These are phyloP conservation scores for Beauveria sp. DNA, from an alignment of 2,329 filamentous ascomycete species.

Conservation along the genomic window DNA sequence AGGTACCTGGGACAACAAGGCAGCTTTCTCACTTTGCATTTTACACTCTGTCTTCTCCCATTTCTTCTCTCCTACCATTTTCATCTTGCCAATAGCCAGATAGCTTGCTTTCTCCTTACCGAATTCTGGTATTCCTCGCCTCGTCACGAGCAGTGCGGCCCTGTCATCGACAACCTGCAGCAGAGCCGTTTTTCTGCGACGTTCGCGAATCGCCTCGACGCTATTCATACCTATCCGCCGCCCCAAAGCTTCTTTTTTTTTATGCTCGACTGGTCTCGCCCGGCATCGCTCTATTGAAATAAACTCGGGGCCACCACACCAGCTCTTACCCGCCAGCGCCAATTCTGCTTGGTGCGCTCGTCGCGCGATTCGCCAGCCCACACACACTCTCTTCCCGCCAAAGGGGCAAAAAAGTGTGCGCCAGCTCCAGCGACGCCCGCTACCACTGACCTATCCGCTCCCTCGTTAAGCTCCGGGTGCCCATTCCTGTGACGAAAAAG, in stretches of 20 bases:
- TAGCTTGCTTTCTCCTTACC: background rate
- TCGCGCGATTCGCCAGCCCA: conserved; percentile 4
- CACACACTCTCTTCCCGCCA: conserved; percentile 3
- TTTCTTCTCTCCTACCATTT: conserved; percentile 7
- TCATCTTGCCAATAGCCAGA: conserved; percentile 1
- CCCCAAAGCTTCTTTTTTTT: conserved; percentile 5
- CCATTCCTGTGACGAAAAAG: conserved; percentile 2
- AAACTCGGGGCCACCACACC: background rate
- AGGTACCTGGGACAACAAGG: conserved; percentile 6
- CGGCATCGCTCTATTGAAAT: conserved; percentile 5
- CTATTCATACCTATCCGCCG: conserved; percentile 1
- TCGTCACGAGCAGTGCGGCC: background rate
- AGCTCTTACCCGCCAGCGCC: background rate
- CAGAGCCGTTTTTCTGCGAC: background rate
- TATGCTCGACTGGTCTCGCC: background rate
- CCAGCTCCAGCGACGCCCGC: background rate
- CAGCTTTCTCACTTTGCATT: conserved; percentile 11
- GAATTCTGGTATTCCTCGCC: background rate
- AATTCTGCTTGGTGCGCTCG: background rate
- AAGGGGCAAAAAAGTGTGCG: conserved; percentile 6
- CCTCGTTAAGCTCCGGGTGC: background rate
- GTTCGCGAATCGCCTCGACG: background rate
- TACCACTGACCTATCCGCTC: background rate
- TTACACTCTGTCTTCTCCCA: conserved; percentile 7
- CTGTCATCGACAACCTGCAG: background rate